Evolutionary conservation across 257 asterid genomes (phyloP), one percentile per base, ranked within the genome.

Genomic region (Petrea volubilis): DNA sequence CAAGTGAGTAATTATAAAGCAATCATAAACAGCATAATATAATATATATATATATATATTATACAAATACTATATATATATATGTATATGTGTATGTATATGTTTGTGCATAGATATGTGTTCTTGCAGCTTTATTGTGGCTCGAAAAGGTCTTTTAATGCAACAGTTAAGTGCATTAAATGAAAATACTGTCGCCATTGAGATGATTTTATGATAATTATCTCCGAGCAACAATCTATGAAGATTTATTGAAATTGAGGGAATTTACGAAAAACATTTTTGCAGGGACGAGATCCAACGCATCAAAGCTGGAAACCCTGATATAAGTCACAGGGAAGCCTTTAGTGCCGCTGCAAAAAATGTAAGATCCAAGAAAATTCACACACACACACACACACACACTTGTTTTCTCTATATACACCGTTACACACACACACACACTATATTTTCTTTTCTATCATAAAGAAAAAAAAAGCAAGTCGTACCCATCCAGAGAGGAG

Each of bases 211-310:
- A 34, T 41, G 11, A 38, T 38, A 1, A 3, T 5, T 38, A 34
- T 64, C 15, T 51, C 29, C 55, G 60, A 59, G 17, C 23, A 59
- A 12, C 34, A 5, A 41, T n/a, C 51, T 31, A 46, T 34, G 64
- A 24, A 24, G 51, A 25, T 23, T 33, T 33, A 40, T 6, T 28
- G 49, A 64, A 49, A 47, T 44, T 38, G 59, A 33, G 46, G 52
- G 18, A 18, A 20, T 63, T 44, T 60, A 24, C 17, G 25, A 57
- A 33, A 3, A 64, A 13, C 17, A 3, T 50, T 56, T n/a, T 65
- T 78, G 84, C 87, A 95, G 98, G 95, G 99, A 95, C 73, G 99
- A 95, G 89, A 95, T 95, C 94, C 99, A 95, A 84, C 98, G 99
- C 60, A 95, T 95, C 92, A 95, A 95, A 85, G 99, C 99, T 73